These are phyloP conservation scores for Alternaria metachromatica DNA, from an alignment of 2,329 filamentous ascomycete species.

Conservation along the genomic window DNA sequence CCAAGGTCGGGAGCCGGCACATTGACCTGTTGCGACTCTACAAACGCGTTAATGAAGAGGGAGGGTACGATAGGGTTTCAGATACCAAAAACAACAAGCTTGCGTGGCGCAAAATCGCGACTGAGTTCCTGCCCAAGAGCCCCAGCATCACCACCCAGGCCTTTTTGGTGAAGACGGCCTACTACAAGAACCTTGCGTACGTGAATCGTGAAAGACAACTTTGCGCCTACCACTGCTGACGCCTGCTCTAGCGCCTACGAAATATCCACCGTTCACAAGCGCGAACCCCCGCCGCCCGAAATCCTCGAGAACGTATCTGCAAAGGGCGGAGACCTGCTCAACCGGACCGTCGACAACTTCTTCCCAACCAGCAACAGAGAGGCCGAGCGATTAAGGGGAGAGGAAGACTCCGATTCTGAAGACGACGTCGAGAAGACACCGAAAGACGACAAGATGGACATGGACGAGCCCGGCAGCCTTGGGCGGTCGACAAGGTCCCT, in stretches of 20 bases:
- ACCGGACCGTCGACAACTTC: constrained; percentile 80
- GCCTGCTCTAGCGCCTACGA: constrained; percentile 69
- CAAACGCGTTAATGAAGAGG: constrained; percentile 75
- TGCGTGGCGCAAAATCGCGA: constrained; percentile 81
- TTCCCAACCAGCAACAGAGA: constrained; percentile 57
- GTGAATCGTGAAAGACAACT: constrained; percentile 21
- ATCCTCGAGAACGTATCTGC: constrained; percentile 82
- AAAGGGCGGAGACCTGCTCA: constrained; percentile 81
- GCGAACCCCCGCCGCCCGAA: constrained; percentile 84
- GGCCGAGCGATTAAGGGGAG: constrained; percentile 55
- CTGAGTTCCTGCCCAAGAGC: constrained; percentile 76
- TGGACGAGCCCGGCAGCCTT: constrained; percentile 58
- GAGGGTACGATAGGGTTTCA: constrained; percentile 82
- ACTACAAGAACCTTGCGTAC: constrained; percentile 83
- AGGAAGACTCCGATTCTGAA: constrained; percentile 60
- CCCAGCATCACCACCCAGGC: constrained; percentile 79
- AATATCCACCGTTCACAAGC: constrained; percentile 76
- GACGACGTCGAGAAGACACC: constrained; percentile 54
- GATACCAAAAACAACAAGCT: constrained; percentile 76
- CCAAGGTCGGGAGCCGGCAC: constrained; percentile 77
- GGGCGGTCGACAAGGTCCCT: constrained; percentile 57
- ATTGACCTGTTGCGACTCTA: constrained; percentile 82
- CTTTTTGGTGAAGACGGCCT: constrained; percentile 84
- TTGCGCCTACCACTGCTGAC: constrained; percentile 7
- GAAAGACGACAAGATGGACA: constrained; percentile 57